Percentiles rank a stretch among this genome's conserved stretches.
phyloP scores from a whole-genome alignment of 2,329 filamentous ascomycete genomes.

The Drechslerella coelobrocha region DNA sequence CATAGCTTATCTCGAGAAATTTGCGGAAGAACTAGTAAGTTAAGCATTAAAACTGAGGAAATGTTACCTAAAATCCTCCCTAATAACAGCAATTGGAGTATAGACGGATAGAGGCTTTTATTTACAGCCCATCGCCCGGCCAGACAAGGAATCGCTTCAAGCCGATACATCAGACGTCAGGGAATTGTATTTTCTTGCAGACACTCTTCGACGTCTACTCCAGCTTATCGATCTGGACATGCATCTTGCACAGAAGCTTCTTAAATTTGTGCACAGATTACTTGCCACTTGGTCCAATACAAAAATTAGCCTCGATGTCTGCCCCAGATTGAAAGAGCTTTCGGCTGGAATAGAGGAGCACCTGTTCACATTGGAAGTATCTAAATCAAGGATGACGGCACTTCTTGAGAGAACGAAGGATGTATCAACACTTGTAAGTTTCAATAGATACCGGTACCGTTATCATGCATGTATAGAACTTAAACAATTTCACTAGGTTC shows the following conservation, averaged over 20 bases:
- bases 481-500: slow-evolving; percentile 24
- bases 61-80: neutral
- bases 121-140: slow-evolving; percentile 14
- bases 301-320: neutral
- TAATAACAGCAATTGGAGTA: neutral
- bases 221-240: slow-evolving; percentile 19
- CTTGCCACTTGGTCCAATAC: slow-evolving; percentile 2
- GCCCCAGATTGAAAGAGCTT: neutral
- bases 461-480: neutral
- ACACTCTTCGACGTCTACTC: slow-evolving; percentile 11
- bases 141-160: slow-evolving; percentile 11
- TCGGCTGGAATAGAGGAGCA: slow-evolving; percentile 5
- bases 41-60: neutral
- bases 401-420: slow-evolving; percentile 18
- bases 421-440: slow-evolving; percentile 18
- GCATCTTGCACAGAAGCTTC: slow-evolving; percentile 9
- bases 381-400: slow-evolving; percentile 5
- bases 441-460: too few relatives aligned
- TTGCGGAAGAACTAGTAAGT: slow-evolving; percentile 18
- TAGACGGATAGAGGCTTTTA: slow-evolving; percentile 28
- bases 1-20: slow-evolving; percentile 15
- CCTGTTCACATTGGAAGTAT: slow-evolving; percentile 7
- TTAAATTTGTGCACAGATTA: slow-evolving; percentile 4
- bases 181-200: slow-evolving; percentile 20
- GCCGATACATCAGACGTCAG: slow-evolving; percentile 19